Evolutionary conservation across 1,284 basidiomycete genomes (phyloP).

Genomic region (Singerocomus rubriflavus): DNA sequence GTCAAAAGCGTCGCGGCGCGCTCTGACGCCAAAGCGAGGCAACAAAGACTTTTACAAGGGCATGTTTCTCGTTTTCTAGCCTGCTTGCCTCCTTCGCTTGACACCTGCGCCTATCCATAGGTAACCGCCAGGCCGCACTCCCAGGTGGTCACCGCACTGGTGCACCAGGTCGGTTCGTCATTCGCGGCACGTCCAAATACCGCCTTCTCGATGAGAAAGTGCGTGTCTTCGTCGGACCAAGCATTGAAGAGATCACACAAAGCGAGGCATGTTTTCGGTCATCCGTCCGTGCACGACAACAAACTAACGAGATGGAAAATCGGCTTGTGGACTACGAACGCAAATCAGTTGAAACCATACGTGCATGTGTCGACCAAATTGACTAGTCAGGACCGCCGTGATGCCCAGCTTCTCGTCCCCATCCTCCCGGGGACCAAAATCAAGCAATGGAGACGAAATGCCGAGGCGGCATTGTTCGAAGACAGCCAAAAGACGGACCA

Average conservation of each 20-base stretch:
- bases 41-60: slow-evolving; percentile 97
- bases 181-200: slow-evolving; percentile 74
- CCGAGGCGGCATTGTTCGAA: slow-evolving; percentile 6
- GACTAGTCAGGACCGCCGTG: slow-evolving; percentile 22
- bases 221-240: slow-evolving; percentile 79
- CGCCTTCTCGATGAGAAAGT: slow-evolving; percentile 79
- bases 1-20: slow-evolving; percentile 76
- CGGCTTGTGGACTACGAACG: not conserved
- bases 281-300: not conserved
- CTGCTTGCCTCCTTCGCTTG: not conserved
- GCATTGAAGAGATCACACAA: slow-evolving; percentile 58
- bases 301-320: not conserved
- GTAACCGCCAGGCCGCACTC: slow-evolving; percentile 76
- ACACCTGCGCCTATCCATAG: slow-evolving; percentile 38
- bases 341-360: slow-evolving; percentile 43
- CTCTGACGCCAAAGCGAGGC: slow-evolving; percentile 79
- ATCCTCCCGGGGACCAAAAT: slow-evolving; percentile 26
- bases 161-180: slow-evolving; percentile 79
- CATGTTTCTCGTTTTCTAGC: slow-evolving; percentile 27
- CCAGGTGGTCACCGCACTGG: slow-evolving; percentile 86
- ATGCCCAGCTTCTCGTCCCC: slow-evolving; percentile 28
- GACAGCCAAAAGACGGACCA: not conserved
- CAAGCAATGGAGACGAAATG: slow-evolving; percentile 27
- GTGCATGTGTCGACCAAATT: slow-evolving; percentile 33
- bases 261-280: slow-evolving; percentile 52